These are phyloP conservation scores for Botrytis deweyae DNA, from an alignment of 2,329 filamentous ascomycete species.

Conservation along the genomic window DNA sequence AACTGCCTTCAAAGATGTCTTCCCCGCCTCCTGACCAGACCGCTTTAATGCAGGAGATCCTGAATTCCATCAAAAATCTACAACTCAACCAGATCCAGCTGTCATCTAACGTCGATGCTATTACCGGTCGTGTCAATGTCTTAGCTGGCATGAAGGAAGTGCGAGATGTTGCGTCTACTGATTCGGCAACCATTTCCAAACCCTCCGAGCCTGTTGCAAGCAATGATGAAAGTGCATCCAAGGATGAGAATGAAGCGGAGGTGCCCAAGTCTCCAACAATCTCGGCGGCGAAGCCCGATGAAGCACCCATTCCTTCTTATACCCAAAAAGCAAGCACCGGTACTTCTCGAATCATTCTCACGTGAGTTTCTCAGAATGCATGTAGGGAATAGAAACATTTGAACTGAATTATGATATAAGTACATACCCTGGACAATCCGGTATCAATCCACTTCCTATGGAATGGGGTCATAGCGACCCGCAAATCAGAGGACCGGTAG, in stretches of 20 bases:
- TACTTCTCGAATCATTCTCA: constrained; percentile 63
- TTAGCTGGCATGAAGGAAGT: constrained; percentile 58
- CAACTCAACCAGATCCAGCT: constrained; percentile 56
- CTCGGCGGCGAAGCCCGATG: constrained; percentile 33
- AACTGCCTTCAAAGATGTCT: neutral
- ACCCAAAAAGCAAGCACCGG: constrained; percentile 41
- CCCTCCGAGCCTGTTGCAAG: constrained; percentile 21
- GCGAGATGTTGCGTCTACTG: constrained; percentile 47
- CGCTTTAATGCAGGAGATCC: constrained; percentile 52
- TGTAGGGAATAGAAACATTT: neutral
- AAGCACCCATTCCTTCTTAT: constrained; percentile 26
- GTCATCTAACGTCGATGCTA: constrained; percentile 56
- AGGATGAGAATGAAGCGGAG: constrained; percentile 28
- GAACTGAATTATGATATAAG: constrained; percentile 39
- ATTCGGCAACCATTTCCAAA: constrained; percentile 23
- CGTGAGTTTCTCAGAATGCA: constrained; percentile 40
- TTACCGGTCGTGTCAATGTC: constrained; percentile 61
- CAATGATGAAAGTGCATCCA: constrained; percentile 22
- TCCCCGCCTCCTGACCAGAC: constrained; percentile 34
- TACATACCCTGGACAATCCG: constrained; percentile 91
- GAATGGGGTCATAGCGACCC: constrained; percentile 83
- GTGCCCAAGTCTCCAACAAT: constrained; percentile 39
- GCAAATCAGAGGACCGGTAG: constrained; percentile 75
- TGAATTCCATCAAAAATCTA: constrained; percentile 54
- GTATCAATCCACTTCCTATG: constrained; percentile 86